Base-by-base conservation (phyloP, 345 rosid genomes). In the Eutrema japonicum region DNA sequence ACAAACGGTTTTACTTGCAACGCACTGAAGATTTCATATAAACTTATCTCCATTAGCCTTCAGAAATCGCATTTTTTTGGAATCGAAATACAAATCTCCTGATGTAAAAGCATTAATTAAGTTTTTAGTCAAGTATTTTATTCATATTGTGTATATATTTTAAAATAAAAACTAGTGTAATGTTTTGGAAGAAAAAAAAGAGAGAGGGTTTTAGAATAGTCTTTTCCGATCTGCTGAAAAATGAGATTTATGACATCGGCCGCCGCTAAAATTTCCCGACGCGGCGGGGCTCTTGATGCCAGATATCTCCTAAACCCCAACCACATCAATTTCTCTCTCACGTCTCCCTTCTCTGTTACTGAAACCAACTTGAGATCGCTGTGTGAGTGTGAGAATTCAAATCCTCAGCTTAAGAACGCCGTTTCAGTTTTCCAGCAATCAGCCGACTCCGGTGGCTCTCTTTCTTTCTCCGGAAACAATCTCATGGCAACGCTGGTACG, bases 401-500 rank as follows among this genome's bases (percentile, higher is more conserved):
- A 78, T 51, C 60, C 80, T 60, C 72, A 78, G 11, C 47, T 76
- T 22, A 29, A 66, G 4, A 77, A 57, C 27, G 89, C 86, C 16
- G 82, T 80, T 67, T 81, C 85, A 36, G 77, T 78, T 53, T 83
- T 83, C 66, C 72, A 75, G 76, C 72, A 50, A 59, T 77, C 87
- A 0, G 18, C 81, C 41, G 64, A 77, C 70, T 84, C 86, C n/a
- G 45, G 76, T 50, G 48, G 37, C 42, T 46, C 62, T n/a, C 86
- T 80, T 14, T 64, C 64, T 10, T 66, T 48, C 59, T 22, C 85
- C 33, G 81, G 79, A 40, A 85, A 82, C 72, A 81, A 78, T 76
- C 89, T 89, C 62, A 56, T 87, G 3, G 64, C 80, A 6, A 46
- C 81, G 8, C 83, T 85, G 72, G 89, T 85, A 33, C 89, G 70